phyloP scores from a whole-genome alignment of 257 asterid genomes.

The Solanum clarkiae region DNA sequence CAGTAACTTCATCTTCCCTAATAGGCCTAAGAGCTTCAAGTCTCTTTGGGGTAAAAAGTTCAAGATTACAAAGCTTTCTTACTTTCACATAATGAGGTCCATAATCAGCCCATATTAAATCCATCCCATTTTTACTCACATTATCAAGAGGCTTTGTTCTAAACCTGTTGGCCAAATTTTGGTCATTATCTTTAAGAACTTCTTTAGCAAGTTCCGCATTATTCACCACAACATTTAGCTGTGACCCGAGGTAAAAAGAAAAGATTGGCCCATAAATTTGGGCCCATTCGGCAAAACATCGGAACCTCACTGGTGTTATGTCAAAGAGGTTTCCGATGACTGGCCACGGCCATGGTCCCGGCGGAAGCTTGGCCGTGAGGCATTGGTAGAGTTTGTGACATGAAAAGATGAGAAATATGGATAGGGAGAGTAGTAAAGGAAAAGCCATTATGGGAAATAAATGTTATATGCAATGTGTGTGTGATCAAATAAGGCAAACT shows the following conservation, averaged over 20 bases:
- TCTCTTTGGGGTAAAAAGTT: conserved; percentile 58
- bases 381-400: conserved; percentile 27
- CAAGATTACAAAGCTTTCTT: conserved; percentile 69
- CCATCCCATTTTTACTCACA: conserved; percentile 64
- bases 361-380: conserved; percentile 29
- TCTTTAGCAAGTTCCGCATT: conserved; percentile 15
- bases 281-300: conserved; percentile 22
- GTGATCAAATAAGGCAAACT: not conserved
- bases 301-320: conserved; percentile 15
- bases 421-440: conserved; percentile 7
- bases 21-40: conserved; percentile 64
- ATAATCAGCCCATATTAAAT: conserved; percentile 80
- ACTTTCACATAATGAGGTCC: conserved; percentile 87
- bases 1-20: conserved; percentile 69
- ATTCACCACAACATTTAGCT: conserved; percentile 17
- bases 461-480: not conserved
- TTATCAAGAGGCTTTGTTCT: conserved; percentile 13
- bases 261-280: conserved; percentile 19
- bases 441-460: conserved; percentile 17
- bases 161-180: conserved; percentile 20
- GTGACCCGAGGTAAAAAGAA: conserved; percentile 21
- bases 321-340: conserved; percentile 21
- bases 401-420: conserved; percentile 10
- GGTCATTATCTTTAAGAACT: conserved; percentile 27
- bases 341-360: conserved; percentile 21